Evolutionary conservation across 1,284 basidiomycete species (phyloP).

Genomic region (Trichosporon inkin): DNA sequence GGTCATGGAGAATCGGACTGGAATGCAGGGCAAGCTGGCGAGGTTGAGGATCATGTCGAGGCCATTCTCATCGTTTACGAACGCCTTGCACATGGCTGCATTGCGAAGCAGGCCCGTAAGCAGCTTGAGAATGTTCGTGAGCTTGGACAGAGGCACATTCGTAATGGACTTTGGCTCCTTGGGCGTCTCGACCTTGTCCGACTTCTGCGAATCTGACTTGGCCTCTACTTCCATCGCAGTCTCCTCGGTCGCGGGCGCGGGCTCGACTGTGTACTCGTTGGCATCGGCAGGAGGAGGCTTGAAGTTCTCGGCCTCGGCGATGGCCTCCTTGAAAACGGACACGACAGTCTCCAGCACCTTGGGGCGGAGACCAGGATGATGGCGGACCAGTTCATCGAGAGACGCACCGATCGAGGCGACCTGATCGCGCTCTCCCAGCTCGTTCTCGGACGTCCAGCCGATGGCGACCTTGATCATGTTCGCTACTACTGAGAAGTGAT

Average conservation of each 20-base stretch:
- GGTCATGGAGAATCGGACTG: slow-evolving; percentile 84
- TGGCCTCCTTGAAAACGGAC: slow-evolving; percentile 65
- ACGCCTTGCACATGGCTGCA: slow-evolving; percentile 75
- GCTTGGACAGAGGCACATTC: slow-evolving; percentile 25
- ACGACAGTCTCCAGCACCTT: slow-evolving; percentile 73
- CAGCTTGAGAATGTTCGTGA: slow-evolving; percentile 31
- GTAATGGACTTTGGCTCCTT: slow-evolving; percentile 12
- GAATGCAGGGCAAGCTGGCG: slow-evolving; percentile 77
- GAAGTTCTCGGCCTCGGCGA: slow-evolving; percentile 29
- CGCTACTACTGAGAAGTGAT: slow-evolving; percentile 72
- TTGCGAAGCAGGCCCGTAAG: slow-evolving; percentile 17
- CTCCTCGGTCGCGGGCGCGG: background rate
- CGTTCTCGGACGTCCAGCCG: slow-evolving; percentile 74
- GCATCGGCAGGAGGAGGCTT: slow-evolving; percentile 24
- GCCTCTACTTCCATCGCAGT: slow-evolving; percentile 18
- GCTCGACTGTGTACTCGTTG: slow-evolving; percentile 24
- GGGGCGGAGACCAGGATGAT: slow-evolving; percentile 83
- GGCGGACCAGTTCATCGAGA: slow-evolving; percentile 92
- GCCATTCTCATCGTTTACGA: slow-evolving; percentile 66
- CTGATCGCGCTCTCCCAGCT: slow-evolving; percentile 79
- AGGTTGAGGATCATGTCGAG: slow-evolving; percentile 71
- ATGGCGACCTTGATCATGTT: slow-evolving; percentile 85
- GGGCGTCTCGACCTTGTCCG: slow-evolving; percentile 14
- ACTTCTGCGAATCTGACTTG: background rate
- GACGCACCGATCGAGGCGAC: slow-evolving; percentile 80